Percentiles rank a stretch among this genome's conserved stretches.
Evolutionary conservation across 345 rosid species (phyloP).

Genomic region (Triadica sebifera): DNA sequence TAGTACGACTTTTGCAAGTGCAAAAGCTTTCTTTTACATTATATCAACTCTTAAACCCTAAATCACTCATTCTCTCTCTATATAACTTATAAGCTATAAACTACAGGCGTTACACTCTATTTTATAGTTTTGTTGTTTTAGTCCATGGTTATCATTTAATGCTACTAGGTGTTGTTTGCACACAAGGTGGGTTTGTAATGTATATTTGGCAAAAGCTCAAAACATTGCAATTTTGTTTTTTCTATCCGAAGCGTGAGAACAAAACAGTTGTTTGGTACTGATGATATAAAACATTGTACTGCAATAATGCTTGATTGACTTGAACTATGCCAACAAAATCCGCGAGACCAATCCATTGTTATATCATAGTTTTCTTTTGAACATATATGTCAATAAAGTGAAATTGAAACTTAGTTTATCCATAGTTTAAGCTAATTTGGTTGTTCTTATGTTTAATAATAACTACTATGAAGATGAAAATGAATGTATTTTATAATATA

Average conservation of each 20-base stretch:
- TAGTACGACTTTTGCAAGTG: no score
- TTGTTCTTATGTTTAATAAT: neutral
- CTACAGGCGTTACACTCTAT: no score
- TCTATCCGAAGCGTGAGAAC: neutral
- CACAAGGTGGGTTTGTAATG: neutral
- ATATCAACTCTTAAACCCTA: no score
- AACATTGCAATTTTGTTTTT: neutral
- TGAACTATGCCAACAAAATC: neutral
- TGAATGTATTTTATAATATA: neutral
- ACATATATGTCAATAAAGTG: neutral
- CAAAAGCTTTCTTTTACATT: no score
- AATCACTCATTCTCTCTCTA: no score
- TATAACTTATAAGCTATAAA: no score
- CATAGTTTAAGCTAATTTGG: neutral
- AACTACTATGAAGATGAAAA: neutral
- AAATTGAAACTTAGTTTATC: neutral
- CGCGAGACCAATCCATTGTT: neutral
- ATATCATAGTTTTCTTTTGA: no score
- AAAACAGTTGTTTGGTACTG: neutral
- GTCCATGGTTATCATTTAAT: conserved; percentile 8
- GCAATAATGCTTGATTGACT: neutral
- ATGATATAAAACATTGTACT: neutral
- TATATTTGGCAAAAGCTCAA: neutral
- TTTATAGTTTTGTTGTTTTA: conserved; percentile 13
- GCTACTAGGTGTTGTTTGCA: neutral